These are phyloP conservation scores for Peribolospora baueri DNA, from an alignment of 768 basidiomycete genomes.

Conservation along the genomic window DNA sequence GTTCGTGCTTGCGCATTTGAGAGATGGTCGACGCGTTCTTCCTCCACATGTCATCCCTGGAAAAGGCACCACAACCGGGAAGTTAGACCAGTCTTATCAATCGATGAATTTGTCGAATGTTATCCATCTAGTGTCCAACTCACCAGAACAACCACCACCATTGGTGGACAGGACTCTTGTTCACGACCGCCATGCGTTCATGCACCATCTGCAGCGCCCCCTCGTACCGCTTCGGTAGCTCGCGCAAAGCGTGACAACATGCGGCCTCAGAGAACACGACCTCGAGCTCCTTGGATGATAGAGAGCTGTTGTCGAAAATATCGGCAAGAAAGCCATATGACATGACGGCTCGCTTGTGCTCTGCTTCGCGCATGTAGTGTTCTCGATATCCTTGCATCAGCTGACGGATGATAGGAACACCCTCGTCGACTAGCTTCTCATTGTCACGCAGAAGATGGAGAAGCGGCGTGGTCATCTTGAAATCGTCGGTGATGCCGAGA, in stretches of 20 bases:
- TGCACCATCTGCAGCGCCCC: slow-evolving; percentile 29
- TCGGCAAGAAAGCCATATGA: slow-evolving; percentile 38
- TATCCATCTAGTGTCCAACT: slow-evolving; percentile 18
- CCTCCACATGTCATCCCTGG: slow-evolving; percentile 50
- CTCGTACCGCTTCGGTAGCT: slow-evolving; percentile 27
- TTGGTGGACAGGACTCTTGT: slow-evolving; percentile 27
- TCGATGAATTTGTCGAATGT: slow-evolving; percentile 17
- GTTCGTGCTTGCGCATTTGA: slow-evolving; percentile 26
- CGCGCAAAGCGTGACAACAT: slow-evolving; percentile 19
- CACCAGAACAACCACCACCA: slow-evolving; percentile 58
- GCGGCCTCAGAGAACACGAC: slow-evolving; percentile 17
- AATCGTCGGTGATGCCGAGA: slow-evolving; percentile 43
- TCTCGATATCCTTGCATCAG: slow-evolving; percentile 30
- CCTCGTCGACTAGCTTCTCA: slow-evolving; percentile 1
- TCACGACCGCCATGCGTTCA: slow-evolving; percentile 31
- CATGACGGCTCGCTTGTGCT: slow-evolving; percentile 31
- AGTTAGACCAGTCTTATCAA: not conserved
- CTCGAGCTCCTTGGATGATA: slow-evolving; percentile 24
- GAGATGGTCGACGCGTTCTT: slow-evolving; percentile 34
- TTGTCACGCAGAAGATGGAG: slow-evolving; percentile 15
- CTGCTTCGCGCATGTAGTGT: slow-evolving; percentile 28
- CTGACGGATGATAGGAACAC: slow-evolving; percentile 22
- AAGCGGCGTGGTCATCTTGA: slow-evolving; percentile 35
- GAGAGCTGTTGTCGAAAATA: slow-evolving; percentile 33
- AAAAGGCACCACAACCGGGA: not conserved